Evolutionary conservation across 371 early-diverging fungal genomes (phyloP).

Genomic region (Haplosporangium sp.): DNA sequence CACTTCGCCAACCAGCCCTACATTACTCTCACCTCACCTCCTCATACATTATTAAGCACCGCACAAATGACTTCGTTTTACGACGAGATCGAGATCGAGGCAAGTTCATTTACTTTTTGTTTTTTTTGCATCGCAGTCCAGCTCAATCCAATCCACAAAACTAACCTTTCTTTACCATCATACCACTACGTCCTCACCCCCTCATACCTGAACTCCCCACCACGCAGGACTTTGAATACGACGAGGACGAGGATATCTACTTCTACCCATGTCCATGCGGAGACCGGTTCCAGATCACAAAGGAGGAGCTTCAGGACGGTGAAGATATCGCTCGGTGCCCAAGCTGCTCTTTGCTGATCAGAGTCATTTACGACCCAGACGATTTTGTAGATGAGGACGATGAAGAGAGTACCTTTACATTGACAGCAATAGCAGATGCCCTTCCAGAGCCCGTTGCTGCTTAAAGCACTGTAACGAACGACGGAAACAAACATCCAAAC

Average conservation of each 20-base stretch:
- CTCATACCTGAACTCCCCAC: background rate
- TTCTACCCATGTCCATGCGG: constrained; percentile 99
- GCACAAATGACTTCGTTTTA: constrained; percentile 73
- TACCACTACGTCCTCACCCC: background rate
- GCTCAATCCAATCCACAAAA: background rate
- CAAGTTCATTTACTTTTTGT: constrained; percentile 19
- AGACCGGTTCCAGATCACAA: constrained; percentile 95
- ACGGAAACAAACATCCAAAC: background rate
- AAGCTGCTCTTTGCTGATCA: constrained; percentile 94
- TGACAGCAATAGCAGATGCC: constrained; percentile 39
- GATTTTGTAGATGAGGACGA: constrained; percentile 53
- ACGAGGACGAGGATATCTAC: constrained; percentile 85
- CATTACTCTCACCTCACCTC: too few relatives aligned
- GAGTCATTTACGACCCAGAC: constrained; percentile 83
- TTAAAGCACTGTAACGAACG: constrained; percentile 6
- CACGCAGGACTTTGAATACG: constrained; percentile 94
- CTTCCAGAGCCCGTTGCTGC: constrained; percentile 44
- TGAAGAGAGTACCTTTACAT: constrained; percentile 37
- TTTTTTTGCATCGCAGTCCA: constrained; percentile 12
- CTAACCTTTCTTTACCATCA: background rate
- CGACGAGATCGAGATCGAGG: constrained; percentile 73
- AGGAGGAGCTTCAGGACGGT: constrained; percentile 90
- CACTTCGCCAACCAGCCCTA: too few relatives aligned
- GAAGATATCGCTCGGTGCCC: constrained; percentile 97
- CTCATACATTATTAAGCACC: background rate